A percentile compares a stretch with the other conserved stretches of the same genome.
Conservation (phyloP, 441 rosid species). For the Breynia disticha region DNA sequence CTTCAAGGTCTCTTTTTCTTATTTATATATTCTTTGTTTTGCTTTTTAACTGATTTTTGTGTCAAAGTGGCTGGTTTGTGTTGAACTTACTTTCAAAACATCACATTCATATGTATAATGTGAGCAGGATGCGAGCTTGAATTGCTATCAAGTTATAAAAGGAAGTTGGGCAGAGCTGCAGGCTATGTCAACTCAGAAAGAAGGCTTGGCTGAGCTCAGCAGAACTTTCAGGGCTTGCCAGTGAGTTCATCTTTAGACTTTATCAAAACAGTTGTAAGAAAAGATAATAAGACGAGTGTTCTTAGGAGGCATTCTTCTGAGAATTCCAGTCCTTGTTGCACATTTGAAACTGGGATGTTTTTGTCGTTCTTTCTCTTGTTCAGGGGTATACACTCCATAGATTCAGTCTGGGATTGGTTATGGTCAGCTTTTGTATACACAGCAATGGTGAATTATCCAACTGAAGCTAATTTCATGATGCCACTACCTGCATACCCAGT, state of each 20-base stretch:
- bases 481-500: slow-evolving; percentile 73
- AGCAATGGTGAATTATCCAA: slow-evolving; percentile 74
- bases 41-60: background rate
- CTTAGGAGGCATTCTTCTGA: no score
- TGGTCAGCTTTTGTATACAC: slow-evolving; percentile 56
- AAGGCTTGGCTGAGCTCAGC: slow-evolving; percentile 48
- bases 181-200: slow-evolving; percentile 32
- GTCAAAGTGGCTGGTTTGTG: no score
- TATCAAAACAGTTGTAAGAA: background rate
- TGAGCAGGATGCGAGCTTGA: slow-evolving; percentile 52
- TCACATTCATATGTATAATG: slow-evolving; percentile 8
- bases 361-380: slow-evolving; percentile 7
- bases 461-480: slow-evolving; percentile 60
- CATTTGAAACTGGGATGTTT: slow-evolving; percentile 4
- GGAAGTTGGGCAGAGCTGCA: slow-evolving; percentile 61
- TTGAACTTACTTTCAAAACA: slow-evolving; percentile 1
- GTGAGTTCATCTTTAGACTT: slow-evolving; percentile 21
- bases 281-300: no score
- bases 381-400: slow-evolving; percentile 39
- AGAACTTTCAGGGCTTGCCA: slow-evolving; percentile 55
- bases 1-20: slow-evolving; percentile 35
- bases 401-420: slow-evolving; percentile 47
- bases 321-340: background rate
- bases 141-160: slow-evolving; percentile 57
- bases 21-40: slow-evolving; percentile 1